Percentiles rank a stretch among this genome's conserved stretches.
Evolutionary conservation across 768 basidiomycete genomes (phyloP).

Genomic region (Pholiota microspora): DNA sequence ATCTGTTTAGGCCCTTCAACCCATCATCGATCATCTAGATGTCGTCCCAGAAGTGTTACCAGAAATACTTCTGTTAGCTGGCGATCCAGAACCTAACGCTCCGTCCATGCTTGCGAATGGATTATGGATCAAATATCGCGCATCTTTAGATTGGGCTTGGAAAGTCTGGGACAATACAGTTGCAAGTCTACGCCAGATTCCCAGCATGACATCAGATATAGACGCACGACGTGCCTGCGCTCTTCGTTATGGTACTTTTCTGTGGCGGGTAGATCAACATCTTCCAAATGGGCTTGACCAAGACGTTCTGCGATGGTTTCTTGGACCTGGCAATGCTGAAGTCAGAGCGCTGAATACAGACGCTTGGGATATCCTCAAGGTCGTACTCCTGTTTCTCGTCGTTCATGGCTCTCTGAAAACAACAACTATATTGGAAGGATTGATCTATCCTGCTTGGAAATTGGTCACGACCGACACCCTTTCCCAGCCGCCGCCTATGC

Average conservation of each 20-base stretch:
- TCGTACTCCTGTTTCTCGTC: slow-evolving; percentile 61
- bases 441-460: slow-evolving; percentile 81
- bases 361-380: slow-evolving; percentile 64
- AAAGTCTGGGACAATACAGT: slow-evolving; percentile 85
- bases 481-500: slow-evolving; percentile 37
- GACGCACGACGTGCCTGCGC: slow-evolving; percentile 50
- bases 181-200: slow-evolving; percentile 69
- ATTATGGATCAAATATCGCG: slow-evolving; percentile 82
- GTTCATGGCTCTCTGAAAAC: slow-evolving; percentile 68
- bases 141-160: slow-evolving; percentile 72
- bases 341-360: slow-evolving; percentile 56
- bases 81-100: slow-evolving; percentile 56
- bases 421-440: slow-evolving; percentile 68
- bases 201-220: slow-evolving; percentile 49
- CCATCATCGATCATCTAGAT: slow-evolving; percentile 35
- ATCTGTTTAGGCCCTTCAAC: slow-evolving; percentile 47
- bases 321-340: slow-evolving; percentile 64
- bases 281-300: slow-evolving; percentile 71
- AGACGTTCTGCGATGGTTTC: slow-evolving; percentile 71
- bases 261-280: slow-evolving; percentile 74
- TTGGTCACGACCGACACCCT: slow-evolving; percentile 42
- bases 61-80: slow-evolving; percentile 67
- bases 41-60: slow-evolving; percentile 48
- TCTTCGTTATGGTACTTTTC: slow-evolving; percentile 65
- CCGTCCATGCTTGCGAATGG: slow-evolving; percentile 70